These are phyloP conservation scores for Alnus glutinosa DNA, from an alignment of 306 rosid species.

Conservation along the genomic window DNA sequence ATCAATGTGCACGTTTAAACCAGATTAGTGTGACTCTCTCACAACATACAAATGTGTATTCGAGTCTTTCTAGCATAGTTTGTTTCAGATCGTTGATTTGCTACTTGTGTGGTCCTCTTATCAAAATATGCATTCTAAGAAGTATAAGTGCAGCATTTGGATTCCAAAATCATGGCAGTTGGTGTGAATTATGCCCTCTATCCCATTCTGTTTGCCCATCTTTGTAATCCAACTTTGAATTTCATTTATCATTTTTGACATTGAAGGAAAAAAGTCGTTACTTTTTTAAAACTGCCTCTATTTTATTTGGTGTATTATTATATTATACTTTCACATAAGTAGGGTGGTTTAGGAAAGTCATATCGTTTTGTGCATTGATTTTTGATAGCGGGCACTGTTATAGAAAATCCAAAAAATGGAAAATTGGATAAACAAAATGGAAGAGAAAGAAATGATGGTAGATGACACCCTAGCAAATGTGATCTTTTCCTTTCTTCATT, in stretches of 20 bases:
- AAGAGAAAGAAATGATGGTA: conserved; percentile 13
- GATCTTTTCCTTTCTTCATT: not conserved
- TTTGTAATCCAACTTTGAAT: not conserved
- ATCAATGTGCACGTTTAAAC: not conserved
- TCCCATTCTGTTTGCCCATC: conserved; percentile 1
- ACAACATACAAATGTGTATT: not conserved
- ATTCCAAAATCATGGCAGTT: conserved; percentile 24
- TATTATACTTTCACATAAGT: not conserved
- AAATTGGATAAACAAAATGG: not conserved
- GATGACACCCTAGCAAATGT: conserved; percentile 37
- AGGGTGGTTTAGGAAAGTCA: not conserved
- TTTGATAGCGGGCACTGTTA: not conserved
- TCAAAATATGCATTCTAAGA: conserved; percentile 16
- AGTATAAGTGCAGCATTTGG: conserved; percentile 17
- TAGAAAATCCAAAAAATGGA: not conserved
- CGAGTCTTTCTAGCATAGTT: conserved; percentile 12
- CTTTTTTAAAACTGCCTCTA: not conserved
- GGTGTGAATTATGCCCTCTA: conserved; percentile 7
- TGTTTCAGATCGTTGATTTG: not conserved
- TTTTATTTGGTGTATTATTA: not conserved
- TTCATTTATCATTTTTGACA: not conserved
- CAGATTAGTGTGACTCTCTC: too few species aligned
- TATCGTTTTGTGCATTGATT: not conserved
- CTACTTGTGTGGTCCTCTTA: conserved; percentile 14
- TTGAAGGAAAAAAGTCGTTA: not conserved